phyloP scores from a whole-genome alignment of 2,329 filamentous ascomycete species.

The Periglandula ipomoeae region DNA sequence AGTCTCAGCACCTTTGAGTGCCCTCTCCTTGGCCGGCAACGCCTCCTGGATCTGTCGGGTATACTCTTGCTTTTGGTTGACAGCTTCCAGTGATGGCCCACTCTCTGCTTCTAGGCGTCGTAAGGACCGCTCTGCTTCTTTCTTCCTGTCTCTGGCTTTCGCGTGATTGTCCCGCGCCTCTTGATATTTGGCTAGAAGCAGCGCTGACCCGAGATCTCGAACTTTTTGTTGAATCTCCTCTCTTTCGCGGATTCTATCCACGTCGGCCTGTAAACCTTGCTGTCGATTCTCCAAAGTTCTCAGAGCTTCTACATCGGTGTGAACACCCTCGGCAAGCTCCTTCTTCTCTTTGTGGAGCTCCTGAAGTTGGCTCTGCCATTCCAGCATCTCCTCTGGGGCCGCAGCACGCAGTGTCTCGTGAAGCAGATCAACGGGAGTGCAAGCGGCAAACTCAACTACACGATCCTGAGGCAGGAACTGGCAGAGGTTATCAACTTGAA shows the following conservation, averaged over 20 bases:
- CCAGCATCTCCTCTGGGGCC: constrained; percentile 69
- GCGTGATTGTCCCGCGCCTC: constrained; percentile 38
- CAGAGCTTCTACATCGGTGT: constrained; percentile 53
- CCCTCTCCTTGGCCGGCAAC: constrained; percentile 43
- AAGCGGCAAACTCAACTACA: constrained; percentile 84
- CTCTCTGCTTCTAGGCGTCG: constrained; percentile 46
- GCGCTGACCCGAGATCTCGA: constrained; percentile 53
- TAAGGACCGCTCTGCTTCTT: constrained; percentile 47
- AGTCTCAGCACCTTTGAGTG: constrained; percentile 45
- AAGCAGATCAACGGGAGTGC: constrained; percentile 73
- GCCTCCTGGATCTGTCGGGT: constrained; percentile 44
- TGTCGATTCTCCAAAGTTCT: constrained; percentile 64
- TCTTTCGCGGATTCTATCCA: constrained; percentile 72
- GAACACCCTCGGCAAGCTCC: constrained; percentile 46
- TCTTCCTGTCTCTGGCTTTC: constrained; percentile 46
- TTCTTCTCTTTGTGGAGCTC: constrained; percentile 60
- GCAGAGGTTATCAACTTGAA: constrained; percentile 96
- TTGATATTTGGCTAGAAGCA: constrained; percentile 57
- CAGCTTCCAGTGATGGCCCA: constrained; percentile 59
- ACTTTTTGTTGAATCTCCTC: constrained; percentile 57
- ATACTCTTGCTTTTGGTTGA: constrained; percentile 64
- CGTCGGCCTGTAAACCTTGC: constrained; percentile 64
- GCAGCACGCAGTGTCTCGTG: constrained; percentile 82
- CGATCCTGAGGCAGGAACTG: constrained; percentile 95
- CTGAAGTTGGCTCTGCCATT: constrained; percentile 70